Conservation (phyloP, 176 grass and related monocot genomes). For the Rhynchospora pubera region DNA sequence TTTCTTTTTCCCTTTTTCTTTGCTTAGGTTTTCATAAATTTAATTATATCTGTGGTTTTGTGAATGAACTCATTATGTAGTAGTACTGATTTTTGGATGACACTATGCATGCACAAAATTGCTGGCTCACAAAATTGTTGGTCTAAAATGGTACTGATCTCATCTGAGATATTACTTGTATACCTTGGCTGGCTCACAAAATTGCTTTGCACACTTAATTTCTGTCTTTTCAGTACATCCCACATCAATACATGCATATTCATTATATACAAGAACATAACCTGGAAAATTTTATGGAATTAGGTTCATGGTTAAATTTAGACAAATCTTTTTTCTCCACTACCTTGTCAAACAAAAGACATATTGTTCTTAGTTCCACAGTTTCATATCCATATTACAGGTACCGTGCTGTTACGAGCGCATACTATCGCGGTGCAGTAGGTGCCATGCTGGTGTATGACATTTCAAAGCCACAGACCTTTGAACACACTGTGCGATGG, state of each 20-base stretch:
- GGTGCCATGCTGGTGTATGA: conserved; percentile 29
- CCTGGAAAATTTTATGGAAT: not conserved
- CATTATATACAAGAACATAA: not conserved
- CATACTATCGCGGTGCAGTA: conserved; percentile 27
- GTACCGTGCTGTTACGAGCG: conserved; percentile 24
- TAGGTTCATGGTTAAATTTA: conserved; percentile 1
- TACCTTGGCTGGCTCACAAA: not conserved
- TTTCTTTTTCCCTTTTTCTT: not conserved
- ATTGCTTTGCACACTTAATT: not conserved
- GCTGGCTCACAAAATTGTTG: no score
- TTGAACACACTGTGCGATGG: conserved; percentile 21
- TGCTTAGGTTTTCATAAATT: not conserved
- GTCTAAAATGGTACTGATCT: not conserved
- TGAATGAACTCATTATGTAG: not conserved
- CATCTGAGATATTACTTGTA: not conserved
- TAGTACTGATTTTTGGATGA: not conserved
- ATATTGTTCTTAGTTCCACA: not conserved
- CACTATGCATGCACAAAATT: not conserved
- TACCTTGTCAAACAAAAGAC: not conserved
- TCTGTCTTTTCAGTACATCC: not conserved
- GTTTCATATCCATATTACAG: not conserved
- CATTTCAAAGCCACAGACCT: conserved; percentile 26
- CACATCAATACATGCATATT: not conserved
- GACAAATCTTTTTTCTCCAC: not conserved
- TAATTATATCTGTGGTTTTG: not conserved